Percentiles rank a stretch among this genome's conserved stretches.
Evolutionary conservation across 2,329 filamentous ascomycete genomes (phyloP).

Genomic region (Aureobasidium sp.): DNA sequence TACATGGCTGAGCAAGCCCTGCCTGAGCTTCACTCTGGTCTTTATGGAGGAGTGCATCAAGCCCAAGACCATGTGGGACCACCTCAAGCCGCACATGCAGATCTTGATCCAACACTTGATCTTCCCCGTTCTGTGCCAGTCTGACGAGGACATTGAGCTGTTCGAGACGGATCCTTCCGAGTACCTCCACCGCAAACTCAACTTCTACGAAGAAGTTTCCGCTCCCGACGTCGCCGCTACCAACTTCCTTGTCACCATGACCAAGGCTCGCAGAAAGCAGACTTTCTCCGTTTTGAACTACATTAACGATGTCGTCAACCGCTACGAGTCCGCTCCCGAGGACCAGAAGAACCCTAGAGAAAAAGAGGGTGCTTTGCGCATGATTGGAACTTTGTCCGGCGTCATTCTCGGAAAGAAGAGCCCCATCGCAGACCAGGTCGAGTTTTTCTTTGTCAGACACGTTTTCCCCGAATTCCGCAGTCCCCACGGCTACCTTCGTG

Average conservation of each 20-base stretch:
- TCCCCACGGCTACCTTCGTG: constrained; percentile 82
- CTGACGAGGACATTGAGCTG: constrained; percentile 83
- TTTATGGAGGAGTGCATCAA: constrained; percentile 97
- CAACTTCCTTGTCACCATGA: constrained; percentile 91
- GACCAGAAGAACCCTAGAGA: constrained; percentile 89
- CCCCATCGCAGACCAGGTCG: constrained; percentile 92
- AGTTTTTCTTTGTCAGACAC: constrained; percentile 97
- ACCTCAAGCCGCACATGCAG: constrained; percentile 87
- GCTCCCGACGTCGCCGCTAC: constrained; percentile 92
- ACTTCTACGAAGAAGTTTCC: constrained; percentile 95
- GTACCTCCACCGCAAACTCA: constrained; percentile 93
- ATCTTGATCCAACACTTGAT: constrained; percentile 90
- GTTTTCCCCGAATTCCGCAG: constrained; percentile 98
- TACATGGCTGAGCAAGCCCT: constrained; percentile 89
- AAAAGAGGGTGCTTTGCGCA: constrained; percentile 91
- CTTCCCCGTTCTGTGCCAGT: constrained; percentile 90
- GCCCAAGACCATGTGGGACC: constrained; percentile 93
- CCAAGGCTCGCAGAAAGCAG: constrained; percentile 90
- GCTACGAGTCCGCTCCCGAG: constrained; percentile 77
- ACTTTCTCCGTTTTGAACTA: constrained; percentile 92
- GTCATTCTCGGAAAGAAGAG: constrained; percentile 98
- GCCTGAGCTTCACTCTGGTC: constrained; percentile 84
- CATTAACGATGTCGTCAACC: constrained; percentile 89
- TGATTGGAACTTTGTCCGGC: constrained; percentile 91
- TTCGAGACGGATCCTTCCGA: constrained; percentile 94